Conservation (phyloP, 176 grass and related monocot genomes). For the Olyra latifolia region DNA sequence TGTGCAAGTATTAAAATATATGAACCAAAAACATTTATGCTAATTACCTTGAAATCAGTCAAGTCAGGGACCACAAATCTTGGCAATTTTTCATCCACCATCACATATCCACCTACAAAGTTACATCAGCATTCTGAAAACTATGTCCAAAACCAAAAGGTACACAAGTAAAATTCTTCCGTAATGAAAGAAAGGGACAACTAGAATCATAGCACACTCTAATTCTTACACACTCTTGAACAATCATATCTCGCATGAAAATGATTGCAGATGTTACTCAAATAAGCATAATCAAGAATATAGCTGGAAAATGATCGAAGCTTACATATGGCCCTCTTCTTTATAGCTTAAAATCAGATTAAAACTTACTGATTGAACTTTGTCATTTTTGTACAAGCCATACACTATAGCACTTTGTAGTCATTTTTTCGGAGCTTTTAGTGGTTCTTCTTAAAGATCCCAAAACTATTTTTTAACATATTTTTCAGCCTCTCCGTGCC, state of each 20-base stretch:
- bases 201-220: not conserved
- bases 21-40: not conserved
- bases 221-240: not conserved
- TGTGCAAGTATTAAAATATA: not conserved
- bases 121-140: conserved; percentile 11
- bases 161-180: not conserved
- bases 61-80: conserved; percentile 85
- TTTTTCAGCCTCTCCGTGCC: no score
- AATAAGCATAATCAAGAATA: conserved; percentile 11
- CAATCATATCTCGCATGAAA: conserved; percentile 13
- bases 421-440: no score
- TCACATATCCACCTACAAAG: conserved; percentile 87
- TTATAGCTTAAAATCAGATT: no score
- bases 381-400: no score
- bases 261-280: not conserved
- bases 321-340: not conserved
- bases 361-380: no score
- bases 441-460: no score
- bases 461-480: no score
- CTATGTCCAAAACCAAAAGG: not conserved
- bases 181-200: not conserved
- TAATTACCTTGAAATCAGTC: conserved; percentile 84
- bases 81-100: conserved; percentile 87
- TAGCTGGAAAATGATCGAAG: no score
- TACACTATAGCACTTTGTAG: no score